phyloP scores from a whole-genome alignment of 352 stramenopile species.

The Phytophthora crassamura region DNA sequence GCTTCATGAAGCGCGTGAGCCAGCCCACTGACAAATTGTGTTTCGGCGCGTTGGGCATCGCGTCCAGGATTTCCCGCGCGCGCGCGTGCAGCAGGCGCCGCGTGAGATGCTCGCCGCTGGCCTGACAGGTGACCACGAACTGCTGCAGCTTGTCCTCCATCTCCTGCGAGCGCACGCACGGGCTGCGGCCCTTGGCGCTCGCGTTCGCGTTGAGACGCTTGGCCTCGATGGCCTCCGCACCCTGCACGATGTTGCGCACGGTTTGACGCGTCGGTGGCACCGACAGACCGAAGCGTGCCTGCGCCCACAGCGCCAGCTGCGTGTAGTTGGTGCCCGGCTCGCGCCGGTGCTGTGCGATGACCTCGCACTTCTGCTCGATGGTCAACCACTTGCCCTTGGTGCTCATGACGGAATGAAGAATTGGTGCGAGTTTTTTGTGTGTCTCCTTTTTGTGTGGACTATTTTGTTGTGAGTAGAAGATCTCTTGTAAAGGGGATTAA shows the following conservation, averaged over 20 bases:
- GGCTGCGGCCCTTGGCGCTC: conserved; percentile 15
- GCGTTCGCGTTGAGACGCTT: conserved; percentile 13
- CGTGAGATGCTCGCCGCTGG: conserved; percentile 10
- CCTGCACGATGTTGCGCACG: conserved; percentile 29
- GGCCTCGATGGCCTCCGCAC: conserved; percentile 23
- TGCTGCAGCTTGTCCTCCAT: conserved; percentile 23
- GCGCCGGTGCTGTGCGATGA: conserved; percentile 29
- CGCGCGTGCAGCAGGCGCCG: conserved; percentile 16
- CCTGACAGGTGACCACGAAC: conserved; percentile 14
- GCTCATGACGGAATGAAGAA: conserved; percentile 10
- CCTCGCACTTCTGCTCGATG: conserved; percentile 36
- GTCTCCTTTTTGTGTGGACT: too few relatives aligned
- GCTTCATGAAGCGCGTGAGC: conserved; percentile 37
- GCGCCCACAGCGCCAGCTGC: conserved; percentile 31
- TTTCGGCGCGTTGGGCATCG: conserved; percentile 20
- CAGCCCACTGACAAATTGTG: conserved; percentile 31
- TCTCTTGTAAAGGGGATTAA: conserved; percentile 27
- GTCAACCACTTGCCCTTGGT: conserved; percentile 38
- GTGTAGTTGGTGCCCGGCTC: conserved; percentile 19
- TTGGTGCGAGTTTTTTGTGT: too few relatives aligned
- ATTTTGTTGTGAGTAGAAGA: background rate
- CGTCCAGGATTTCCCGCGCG: conserved; percentile 26
- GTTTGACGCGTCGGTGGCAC: conserved; percentile 24
- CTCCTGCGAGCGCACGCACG: conserved; percentile 25
- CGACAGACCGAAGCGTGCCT: conserved; percentile 25